These are phyloP conservation scores for Penicillium coprophilum DNA, from an alignment of 495 filamentous ascomycete genomes.

Conservation along the genomic window DNA sequence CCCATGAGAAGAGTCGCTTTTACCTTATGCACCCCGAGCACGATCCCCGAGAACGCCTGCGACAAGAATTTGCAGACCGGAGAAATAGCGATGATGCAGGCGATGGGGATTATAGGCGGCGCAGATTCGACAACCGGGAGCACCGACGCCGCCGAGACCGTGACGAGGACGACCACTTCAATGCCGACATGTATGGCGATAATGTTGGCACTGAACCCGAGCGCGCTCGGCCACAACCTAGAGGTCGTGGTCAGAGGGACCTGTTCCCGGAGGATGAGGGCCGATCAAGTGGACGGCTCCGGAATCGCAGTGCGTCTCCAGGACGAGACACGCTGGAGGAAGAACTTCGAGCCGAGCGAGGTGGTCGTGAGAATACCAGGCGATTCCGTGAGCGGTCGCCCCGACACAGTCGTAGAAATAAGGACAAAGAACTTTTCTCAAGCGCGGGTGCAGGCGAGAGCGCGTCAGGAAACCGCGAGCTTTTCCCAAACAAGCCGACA, in stretches of 20 bases:
- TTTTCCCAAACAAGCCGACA: conserved; percentile 50
- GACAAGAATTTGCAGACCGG: conserved; percentile 45
- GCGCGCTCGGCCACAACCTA: conserved; percentile 29
- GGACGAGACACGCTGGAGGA: conserved; percentile 59
- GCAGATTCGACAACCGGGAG: conserved; percentile 58
- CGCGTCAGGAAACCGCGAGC: conserved; percentile 37
- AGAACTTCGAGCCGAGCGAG: conserved; percentile 47
- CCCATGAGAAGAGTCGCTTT: conserved; percentile 78
- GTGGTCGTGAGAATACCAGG: conserved; percentile 31
- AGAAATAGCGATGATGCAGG: conserved; percentile 57
- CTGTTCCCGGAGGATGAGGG: conserved; percentile 50
- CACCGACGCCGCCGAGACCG: conserved; percentile 53
- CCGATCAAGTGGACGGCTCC: conserved; percentile 44
- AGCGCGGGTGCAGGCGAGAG: conserved; percentile 6
- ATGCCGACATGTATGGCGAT: conserved; percentile 80
- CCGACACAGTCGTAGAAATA: conserved; percentile 31
- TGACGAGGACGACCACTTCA: conserved; percentile 55
- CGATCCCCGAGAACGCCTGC: conserved; percentile 73
- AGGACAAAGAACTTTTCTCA: conserved; percentile 50
- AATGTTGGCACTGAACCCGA: conserved; percentile 28
- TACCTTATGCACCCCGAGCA: conserved; percentile 88
- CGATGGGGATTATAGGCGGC: conserved; percentile 59
- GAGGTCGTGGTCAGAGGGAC: conserved; percentile 41
- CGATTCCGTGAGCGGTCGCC: conserved; percentile 49
- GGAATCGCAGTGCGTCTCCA: conserved; percentile 74